Base-by-base conservation (phyloP, 495 filamentous ascomycete genomes). In the Penicillium chermesinum region DNA sequence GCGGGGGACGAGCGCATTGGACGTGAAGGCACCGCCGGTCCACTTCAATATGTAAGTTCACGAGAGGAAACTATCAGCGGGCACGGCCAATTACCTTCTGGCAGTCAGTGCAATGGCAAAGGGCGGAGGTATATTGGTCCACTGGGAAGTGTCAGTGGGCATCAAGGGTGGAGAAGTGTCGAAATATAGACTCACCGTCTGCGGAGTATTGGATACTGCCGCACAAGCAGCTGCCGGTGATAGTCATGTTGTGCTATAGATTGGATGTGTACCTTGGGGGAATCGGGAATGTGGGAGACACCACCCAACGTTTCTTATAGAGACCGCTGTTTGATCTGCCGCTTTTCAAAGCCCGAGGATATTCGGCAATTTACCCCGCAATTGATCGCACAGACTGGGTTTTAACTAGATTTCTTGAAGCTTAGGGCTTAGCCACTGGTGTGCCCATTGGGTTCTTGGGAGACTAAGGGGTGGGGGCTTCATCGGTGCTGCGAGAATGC, bases 101-200 rank as follows among this genome's bases (percentile, higher is more conserved):
- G 54, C 72, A 77, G 42, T 75, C 73, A 9, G 48, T 57, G 62
- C 73, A 77, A 53, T 77, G 71, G 60, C 73, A 77, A 25, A 77
- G 59, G 15, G 71, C 73, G 3, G 60, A 54, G 6, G 59, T 32
- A 21, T 63, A 59, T 15, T 61, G 53, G 36, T 71, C 65, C 15
- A 54, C 66, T 66, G 33, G 43, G 42, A 34, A 10, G n/a, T n/a
- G n/a, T n/a, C n/a, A n/a, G n/a, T n/a, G n/a, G n/a, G n/a, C 8
- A 32, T 44, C 13, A 7, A 10, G 0, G 2, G 20, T 32, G n/a
- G 6, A 25, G 1, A 2, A 20, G 15, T 7, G 34, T 21, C 19
- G 7, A 18, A 10, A 14, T 43, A 22, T 3, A 2, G 15, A 55
- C 56, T 13, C 50, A 68, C 68, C 62, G 10, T 66, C 62, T 37